Base-by-base conservation (phyloP, 176 grass and related monocot species). In the Paspalum notatum region DNA sequence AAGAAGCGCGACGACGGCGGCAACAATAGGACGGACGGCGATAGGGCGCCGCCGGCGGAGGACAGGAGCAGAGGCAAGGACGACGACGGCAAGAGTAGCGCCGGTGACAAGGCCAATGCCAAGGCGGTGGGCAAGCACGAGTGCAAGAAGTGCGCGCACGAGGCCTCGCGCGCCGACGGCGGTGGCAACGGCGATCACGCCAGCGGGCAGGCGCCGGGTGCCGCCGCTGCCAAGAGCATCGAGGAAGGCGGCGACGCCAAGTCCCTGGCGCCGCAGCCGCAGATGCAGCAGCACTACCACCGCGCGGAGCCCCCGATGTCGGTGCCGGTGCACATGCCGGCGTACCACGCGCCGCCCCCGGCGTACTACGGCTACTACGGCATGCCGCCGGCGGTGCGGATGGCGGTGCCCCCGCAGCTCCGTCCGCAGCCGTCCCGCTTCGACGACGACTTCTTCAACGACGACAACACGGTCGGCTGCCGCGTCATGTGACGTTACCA, bases 381-480 rank as follows among this genome's bases (percentile, higher is more conserved):
- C 15, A 64, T 74, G 54, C 80, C 82, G 5, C 25, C 65, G 18
- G 27, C 22, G 9, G 25, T 26, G 58, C 9, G 26, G 71, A 18
- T 57, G 37, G 1, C 22, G 49, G 1, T 50, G 16, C 49, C 6
- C 25, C 83, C 75, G 6, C 91, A 84, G 18, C 71, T 79, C 72
- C 91, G 88, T 67, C 80, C 91, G 49, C 91, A 90, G 63, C 75
- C 85, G 12, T 89, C 90, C 7, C 85, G 86, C 42, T 95, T 98
- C 82, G 79, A 86, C 6, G 92, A 84, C 62, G 87, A 89, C 71
- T 98, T 63, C 88, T 98, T 89, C 83, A 73, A 87, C 64, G 92
- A 94, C 39, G 92, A 98, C 73, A 89, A 94, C 81, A 71, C 90
- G 15, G 77, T 77, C 2, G 92, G 95, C 13, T 98, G 95, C 85